Base-by-base conservation (phyloP, 805 yeast species). In the Sugiyamaella chiloensis region DNA sequence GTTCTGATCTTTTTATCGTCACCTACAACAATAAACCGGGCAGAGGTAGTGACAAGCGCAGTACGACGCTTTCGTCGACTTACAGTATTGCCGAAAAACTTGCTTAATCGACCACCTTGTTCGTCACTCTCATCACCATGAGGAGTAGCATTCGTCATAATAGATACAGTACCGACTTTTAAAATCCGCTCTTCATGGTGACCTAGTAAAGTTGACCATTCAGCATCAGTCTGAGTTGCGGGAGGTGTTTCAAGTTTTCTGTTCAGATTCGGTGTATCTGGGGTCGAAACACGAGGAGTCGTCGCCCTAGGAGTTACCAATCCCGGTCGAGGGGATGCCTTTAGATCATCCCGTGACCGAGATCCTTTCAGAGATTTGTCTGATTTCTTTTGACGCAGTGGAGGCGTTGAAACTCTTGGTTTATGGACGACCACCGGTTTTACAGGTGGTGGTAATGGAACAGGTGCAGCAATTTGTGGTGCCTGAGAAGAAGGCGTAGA, bases 161-260 rank as follows among this genome's bases (percentile, higher is more conserved):
- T 60, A 14, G 44, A 30, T 2, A 73, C 75, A 2, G 68, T 65
- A 1, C 79, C 80, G 11, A 72, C 54, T 46, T 68, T 68, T 46
- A 76, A 50, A 5, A 78, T 66, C 39, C 82, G 65, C 59, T 78
- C 83, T 30, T 73, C 72, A 6, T 69, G 62, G 43, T 70, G 69
- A 12, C 57, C 59, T 41, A 78, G 65, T 45, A 71, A 65, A 23
- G 58, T 57, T 7, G 68, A 62, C 77, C 79, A 78, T 20, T 79
- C 79, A 3, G 68, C 61, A 52, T 78, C 83, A 2, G 74, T 54
- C 8, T 72, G 60, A 1, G 75, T 64, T n/a, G 68, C 53, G 1
- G 80, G 77, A 5, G 73, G 68, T 2, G 71, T 68, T n/a, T 69
- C 72, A 6, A 55, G 47, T 35, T 29, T 46, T 1, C 66, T 41